Percentiles rank a stretch among this genome's conserved stretches.
phyloP scores from a whole-genome alignment of 169 alveolate genomes.

The Eimeria sp. region DNA sequence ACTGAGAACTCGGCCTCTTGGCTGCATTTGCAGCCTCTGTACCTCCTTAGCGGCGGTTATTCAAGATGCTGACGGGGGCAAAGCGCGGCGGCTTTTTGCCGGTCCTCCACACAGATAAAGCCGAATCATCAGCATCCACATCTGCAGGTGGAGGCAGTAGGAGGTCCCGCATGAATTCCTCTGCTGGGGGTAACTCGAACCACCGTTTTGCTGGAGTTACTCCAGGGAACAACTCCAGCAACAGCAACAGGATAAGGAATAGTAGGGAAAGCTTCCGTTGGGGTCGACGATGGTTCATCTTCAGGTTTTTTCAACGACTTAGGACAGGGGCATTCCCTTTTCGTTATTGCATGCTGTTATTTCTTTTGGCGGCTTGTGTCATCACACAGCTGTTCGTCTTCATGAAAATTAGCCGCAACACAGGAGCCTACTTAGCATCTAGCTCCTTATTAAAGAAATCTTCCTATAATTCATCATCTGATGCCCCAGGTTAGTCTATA shows the following conservation, averaged over 20 bases:
- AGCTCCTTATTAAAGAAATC: neutral
- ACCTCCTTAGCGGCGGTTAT: neutral
- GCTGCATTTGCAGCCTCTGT: neutral
- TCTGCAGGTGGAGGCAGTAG: neutral
- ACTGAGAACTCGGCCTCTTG: neutral
- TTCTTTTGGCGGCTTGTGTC: neutral
- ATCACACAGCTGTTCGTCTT: neutral
- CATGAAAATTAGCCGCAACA: neutral
- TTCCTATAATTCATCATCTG: neutral
- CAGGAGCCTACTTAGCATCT: neutral
- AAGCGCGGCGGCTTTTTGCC: constrained; percentile 23
- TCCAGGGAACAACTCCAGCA: neutral
- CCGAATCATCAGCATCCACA: neutral
- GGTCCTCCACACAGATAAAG: neutral
- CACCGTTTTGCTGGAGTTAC: neutral
- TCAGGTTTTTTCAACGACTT: neutral
- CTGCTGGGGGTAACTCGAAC: neutral
- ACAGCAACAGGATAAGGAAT: neutral
- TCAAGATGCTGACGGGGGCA: constrained; percentile 26
- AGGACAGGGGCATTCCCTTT: neutral
- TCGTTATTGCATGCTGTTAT: neutral
- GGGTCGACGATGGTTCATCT: neutral
- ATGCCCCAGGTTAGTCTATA: neutral
- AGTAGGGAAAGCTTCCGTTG: neutral
- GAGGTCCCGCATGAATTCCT: neutral